These are phyloP conservation scores for Symmetrospora coprosmae DNA, from an alignment of 768 basidiomycete species.

Conservation along the genomic window DNA sequence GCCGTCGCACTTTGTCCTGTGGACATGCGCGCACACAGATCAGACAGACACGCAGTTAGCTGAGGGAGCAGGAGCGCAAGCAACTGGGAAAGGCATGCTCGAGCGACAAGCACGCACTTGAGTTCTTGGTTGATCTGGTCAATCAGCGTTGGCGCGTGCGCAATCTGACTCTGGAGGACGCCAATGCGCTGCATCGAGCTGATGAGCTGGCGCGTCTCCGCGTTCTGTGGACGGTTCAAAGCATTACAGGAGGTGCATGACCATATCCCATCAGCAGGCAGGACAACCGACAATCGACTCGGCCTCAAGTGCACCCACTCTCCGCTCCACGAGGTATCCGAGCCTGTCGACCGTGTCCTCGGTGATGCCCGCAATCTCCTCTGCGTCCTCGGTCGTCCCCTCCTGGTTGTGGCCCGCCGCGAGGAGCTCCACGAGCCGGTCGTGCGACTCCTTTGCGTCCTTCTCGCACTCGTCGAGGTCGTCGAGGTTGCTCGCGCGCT, in stretches of 20 bases:
- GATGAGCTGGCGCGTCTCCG: constrained; percentile 41
- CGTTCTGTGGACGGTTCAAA: constrained; percentile 33
- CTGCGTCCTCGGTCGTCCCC: constrained; percentile 14
- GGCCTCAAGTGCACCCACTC: constrained; percentile 17
- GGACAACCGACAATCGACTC: neutral
- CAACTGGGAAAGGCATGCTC: constrained; percentile 52
- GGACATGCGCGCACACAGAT: neutral
- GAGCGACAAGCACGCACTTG: neutral
- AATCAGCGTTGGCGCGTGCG: constrained; percentile 55
- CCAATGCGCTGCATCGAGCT: constrained; percentile 60
- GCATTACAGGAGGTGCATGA: neutral
- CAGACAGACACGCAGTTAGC: neutral
- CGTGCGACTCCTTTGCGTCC: constrained; percentile 25
- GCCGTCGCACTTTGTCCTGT: constrained; percentile 43
- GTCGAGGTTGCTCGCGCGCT: constrained; percentile 25
- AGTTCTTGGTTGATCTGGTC: constrained; percentile 46
- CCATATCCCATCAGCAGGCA: no score
- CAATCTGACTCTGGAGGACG: constrained; percentile 62
- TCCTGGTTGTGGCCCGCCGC: constrained; percentile 12
- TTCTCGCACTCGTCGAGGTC: constrained; percentile 32
- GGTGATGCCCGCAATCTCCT: constrained; percentile 21
- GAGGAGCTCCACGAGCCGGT: constrained; percentile 26
- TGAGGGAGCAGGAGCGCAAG: neutral
- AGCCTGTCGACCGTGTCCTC: constrained; percentile 29
- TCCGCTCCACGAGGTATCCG: constrained; percentile 30